Base-by-base conservation (phyloP, 306 rosid species). In the Prunus dulcis region DNA sequence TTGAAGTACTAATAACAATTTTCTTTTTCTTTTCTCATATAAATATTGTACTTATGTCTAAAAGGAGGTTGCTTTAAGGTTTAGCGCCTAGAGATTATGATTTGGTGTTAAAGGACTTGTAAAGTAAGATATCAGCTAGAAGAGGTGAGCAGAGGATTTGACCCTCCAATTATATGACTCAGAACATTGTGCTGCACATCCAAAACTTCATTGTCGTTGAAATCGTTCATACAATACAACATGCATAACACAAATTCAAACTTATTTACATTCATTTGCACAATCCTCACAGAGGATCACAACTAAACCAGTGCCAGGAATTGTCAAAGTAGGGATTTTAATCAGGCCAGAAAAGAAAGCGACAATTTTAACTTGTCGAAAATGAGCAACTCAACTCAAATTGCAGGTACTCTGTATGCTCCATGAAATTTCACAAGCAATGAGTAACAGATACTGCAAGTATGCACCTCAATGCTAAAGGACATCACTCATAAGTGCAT, bases 401-500 rank as follows among this genome's bases (percentile, higher is more conserved):
- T 45, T 28, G 67, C 67, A 62, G 67, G 67, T 5, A 38, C 43
- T 38, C 43, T 6, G 9, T 6, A 23, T 23, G 43, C 43, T 38
- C 43, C 43, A 38, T 7, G 43, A 38, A 38, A 38, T 60, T 25
- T 25, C 65, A 23, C 65, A 60, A 60, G 38, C 38, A 23, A 2
- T 12, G 25, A 45, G 43, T 38, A 38, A 7, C 43, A 38, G 9
- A 38, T 7, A 38, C 43, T 38, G 43, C 43, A 38, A 6, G 43
- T 38, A 38, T 38, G 9, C 22, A 79, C 9, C 14, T 47, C 52
- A 47, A 13, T 38, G 15, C 67, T 2, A 22, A 63, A 17, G 67
- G 20, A 32, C 5, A 63, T 77, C 83, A 92, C 1, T 83, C 79
- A 64, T 85, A 89, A 17, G 93, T 79, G 91, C 97, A 92, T 41